Conservation (phyloP, 2,329 filamentous ascomycete species). For the Bipolaris victoriae region DNA sequence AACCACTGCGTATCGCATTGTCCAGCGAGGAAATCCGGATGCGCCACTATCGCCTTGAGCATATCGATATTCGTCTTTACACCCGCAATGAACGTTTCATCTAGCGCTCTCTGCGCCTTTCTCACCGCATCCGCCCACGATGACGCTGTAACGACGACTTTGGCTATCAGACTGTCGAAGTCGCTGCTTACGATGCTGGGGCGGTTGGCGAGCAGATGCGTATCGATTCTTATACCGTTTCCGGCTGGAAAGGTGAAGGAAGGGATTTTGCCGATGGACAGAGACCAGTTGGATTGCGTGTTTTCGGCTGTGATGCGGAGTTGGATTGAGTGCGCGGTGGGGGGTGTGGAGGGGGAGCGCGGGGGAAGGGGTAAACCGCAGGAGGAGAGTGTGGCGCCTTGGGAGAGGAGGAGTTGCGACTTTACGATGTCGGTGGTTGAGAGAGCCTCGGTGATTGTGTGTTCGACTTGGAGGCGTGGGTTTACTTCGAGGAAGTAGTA, state of each 20-base stretch:
- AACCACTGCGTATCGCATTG: conserved; percentile 65
- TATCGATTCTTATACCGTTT: conserved; percentile 65
- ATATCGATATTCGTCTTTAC: conserved; percentile 65
- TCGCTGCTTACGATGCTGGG: conserved; percentile 58
- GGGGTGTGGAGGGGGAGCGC: conserved; percentile 44
- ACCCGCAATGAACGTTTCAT: conserved; percentile 62
- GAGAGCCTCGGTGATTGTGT: conserved; percentile 66
- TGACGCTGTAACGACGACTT: conserved; percentile 63
- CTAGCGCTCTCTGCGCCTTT: conserved; percentile 62
- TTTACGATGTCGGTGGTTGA: conserved; percentile 62
- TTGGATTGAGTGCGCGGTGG: conserved; percentile 59
- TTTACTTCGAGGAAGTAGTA: conserved; percentile 68
- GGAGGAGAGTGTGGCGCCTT: conserved; percentile 54
- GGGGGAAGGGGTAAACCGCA: conserved; percentile 39
- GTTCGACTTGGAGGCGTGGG: conserved; percentile 66
- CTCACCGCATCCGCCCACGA: conserved; percentile 59
- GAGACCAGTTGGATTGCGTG: conserved; percentile 58
- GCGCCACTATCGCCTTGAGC: conserved; percentile 60
- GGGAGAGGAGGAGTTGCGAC: conserved; percentile 60
- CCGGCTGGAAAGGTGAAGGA: conserved; percentile 62
- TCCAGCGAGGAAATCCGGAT: conserved; percentile 57
- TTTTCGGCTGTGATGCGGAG: conserved; percentile 65
- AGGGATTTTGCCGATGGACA: conserved; percentile 66
- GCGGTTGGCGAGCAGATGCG: conserved; percentile 55
- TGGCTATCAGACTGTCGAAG: conserved; percentile 66